These are phyloP conservation scores for Apophysomyces ossiformis DNA, from an alignment of 371 early-diverging fungal species.

Conservation along the genomic window DNA sequence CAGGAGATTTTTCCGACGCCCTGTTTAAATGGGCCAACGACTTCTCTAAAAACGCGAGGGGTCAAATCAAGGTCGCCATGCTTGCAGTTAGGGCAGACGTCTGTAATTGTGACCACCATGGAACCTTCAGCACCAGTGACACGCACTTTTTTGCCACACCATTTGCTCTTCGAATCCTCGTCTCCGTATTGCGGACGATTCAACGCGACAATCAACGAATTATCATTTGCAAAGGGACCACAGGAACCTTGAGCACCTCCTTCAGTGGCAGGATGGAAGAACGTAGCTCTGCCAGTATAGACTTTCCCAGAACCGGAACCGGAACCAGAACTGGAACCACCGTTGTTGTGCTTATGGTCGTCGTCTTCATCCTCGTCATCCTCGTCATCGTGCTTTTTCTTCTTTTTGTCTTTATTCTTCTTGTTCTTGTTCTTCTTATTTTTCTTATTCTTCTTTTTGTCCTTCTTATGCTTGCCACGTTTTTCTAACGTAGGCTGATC, in stretches of 20 bases:
- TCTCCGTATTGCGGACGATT: slow-evolving; percentile 30
- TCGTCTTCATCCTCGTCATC: not conserved
- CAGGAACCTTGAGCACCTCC: slow-evolving; percentile 34
- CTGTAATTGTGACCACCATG: slow-evolving; percentile 15
- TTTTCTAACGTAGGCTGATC: slow-evolving; percentile 7
- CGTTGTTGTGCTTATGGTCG: not conserved
- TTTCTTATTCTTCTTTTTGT: slow-evolving; percentile 15
- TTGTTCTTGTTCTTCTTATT: not conserved
- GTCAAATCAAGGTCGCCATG: slow-evolving; percentile 30
- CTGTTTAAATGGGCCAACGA: slow-evolving; percentile 28
- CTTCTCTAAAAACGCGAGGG: slow-evolving; percentile 29
- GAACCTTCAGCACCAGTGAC: slow-evolving; percentile 24
- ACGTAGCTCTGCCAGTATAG: slow-evolving; percentile 34
- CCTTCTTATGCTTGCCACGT: slow-evolving; percentile 13
- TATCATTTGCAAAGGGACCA: slow-evolving; percentile 25
- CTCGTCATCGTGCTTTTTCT: not conserved
- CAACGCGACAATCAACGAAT: slow-evolving; percentile 32
- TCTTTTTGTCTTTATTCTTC: slow-evolving; percentile 14
- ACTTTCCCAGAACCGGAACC: slow-evolving; percentile 19
- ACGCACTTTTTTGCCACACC: slow-evolving; percentile 28
- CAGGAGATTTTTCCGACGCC: slow-evolving; percentile 32
- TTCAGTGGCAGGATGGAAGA: slow-evolving; percentile 29
- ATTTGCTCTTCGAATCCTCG: slow-evolving; percentile 31
- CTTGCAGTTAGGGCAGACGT: slow-evolving; percentile 22
- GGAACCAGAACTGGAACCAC: slow-evolving; percentile 9